phyloP scores from a whole-genome alignment of 2,329 filamentous ascomycete species.

The Hirsutella thompsonii region DNA sequence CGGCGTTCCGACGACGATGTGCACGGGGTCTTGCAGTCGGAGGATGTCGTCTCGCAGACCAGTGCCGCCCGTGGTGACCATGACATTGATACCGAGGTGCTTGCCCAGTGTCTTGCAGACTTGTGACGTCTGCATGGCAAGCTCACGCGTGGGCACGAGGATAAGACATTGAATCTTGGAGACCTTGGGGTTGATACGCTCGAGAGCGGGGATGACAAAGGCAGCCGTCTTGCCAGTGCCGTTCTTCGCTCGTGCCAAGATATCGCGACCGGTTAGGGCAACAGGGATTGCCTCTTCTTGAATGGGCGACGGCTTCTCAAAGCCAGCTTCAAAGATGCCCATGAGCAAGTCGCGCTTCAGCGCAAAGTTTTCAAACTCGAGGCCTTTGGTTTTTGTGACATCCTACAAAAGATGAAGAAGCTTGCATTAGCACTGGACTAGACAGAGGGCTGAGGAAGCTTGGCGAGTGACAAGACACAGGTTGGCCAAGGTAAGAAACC shows the following conservation, averaged over 20 bases:
- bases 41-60: constrained; percentile 94
- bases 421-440: neutral
- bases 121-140: constrained; percentile 96
- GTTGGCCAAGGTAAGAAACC: neutral
- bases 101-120: constrained; percentile 98
- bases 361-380: constrained; percentile 95
- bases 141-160: constrained; percentile 88
- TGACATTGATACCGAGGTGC: constrained; percentile 93
- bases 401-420: constrained; percentile 41
- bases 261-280: constrained; percentile 85
- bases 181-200: constrained; percentile 93
- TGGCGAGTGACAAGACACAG: neutral
- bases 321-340: constrained; percentile 98
- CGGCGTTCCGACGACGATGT: constrained; percentile 95
- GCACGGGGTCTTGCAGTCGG: constrained; percentile 83
- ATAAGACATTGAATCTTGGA: constrained; percentile 95
- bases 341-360: constrained; percentile 93
- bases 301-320: constrained; percentile 96
- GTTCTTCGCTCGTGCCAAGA: constrained; percentile 94
- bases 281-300: constrained; percentile 99
- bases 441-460: neutral
- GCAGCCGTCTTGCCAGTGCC: constrained; percentile 97
- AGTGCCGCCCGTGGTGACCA: constrained; percentile 97
- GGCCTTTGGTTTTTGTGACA: constrained; percentile 93
- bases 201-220: constrained; percentile 89